Evolutionary conservation across 345 rosid species (phyloP).

Genomic region (Sonneratia alba): DNA sequence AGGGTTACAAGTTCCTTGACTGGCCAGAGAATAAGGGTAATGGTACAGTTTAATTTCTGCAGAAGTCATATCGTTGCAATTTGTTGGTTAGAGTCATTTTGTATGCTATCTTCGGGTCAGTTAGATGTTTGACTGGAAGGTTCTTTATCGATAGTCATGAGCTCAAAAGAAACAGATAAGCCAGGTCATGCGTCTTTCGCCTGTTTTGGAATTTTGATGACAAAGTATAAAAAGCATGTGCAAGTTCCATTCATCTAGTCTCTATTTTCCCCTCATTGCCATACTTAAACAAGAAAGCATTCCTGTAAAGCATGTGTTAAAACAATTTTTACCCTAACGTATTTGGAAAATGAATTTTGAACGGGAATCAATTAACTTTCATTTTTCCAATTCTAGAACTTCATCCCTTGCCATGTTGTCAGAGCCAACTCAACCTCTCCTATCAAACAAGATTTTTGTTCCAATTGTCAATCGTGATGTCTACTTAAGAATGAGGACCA

Average conservation of each 20-base stretch:
- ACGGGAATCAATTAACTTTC: not conserved
- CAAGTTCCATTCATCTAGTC: not conserved
- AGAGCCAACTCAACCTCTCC: no score
- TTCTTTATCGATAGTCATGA: not conserved
- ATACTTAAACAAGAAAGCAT: not conserved
- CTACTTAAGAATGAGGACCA: no score
- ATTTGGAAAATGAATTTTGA: not conserved
- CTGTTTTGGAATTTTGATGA: not conserved
- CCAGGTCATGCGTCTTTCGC: no score
- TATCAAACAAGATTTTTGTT: no score
- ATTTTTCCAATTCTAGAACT: not conserved
- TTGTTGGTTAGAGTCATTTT: not conserved
- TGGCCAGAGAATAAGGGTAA: slow-evolving; percentile 31
- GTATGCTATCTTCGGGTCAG: not conserved
- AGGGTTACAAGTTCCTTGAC: slow-evolving; percentile 61
- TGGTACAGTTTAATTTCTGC: slow-evolving; percentile 1
- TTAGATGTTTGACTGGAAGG: not conserved
- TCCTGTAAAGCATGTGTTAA: not conserved
- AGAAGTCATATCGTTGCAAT: not conserved
- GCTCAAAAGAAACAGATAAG: not conserved
- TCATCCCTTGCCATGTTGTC: not conserved
- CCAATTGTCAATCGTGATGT: no score
- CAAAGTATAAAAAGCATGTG: not conserved
- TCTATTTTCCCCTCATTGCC: not conserved
- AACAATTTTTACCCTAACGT: not conserved